Evolutionary conservation across 2,329 filamentous ascomycete species (phyloP), one percentile per base, ranked within the genome.

Genomic region (Beauveria asiatica): DNA sequence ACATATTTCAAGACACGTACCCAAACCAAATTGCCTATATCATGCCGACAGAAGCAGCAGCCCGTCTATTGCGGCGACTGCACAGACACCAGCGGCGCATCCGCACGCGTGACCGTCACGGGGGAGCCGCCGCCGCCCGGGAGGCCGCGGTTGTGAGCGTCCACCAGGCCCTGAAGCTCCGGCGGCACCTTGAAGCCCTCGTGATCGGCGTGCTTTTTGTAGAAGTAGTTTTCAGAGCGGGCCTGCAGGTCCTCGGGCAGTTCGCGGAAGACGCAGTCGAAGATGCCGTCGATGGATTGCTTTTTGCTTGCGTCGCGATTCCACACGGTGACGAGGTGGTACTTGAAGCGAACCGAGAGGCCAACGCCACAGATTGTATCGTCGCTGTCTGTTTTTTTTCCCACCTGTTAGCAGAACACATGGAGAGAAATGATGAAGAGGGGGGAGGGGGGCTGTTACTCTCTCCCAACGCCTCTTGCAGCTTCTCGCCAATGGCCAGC

Each of bases 311-410:
- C 86, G 69, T 96, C 89, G 64, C 94, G 90, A 76, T 96, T 94
- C 93, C 93, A 97, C 69, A 97, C 84, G 67, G 89, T 89, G 71
- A 97, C 88, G 66, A 96, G 84, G 71, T 93, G 87, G 33, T 87
- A 88, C 76, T 92, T 96, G 81, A 94, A 95, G 68, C 92, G 87
- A 61, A 93, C 89, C 1, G 89, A 92, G 65, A 94, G 85, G 46
- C 89, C 90, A 51, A 97, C 86, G 55, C 93, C 93, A 71, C 92
- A 94, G 67, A 97, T 88, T 71, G 96, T 91, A 71, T 91, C 88
- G 62, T 85, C 90, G 91, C 68, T 23, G 33, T 42, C 64, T n/a
- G n/a, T 62, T 42, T 41, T 1, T 11, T 56, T 30, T 23, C 19
- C 11, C 3, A 55, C 57, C 23, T 39, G 45, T 30, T 13, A 42